Conservation (phyloP, 164 flowering plant species). For the Stephania yunnanensis region DNA sequence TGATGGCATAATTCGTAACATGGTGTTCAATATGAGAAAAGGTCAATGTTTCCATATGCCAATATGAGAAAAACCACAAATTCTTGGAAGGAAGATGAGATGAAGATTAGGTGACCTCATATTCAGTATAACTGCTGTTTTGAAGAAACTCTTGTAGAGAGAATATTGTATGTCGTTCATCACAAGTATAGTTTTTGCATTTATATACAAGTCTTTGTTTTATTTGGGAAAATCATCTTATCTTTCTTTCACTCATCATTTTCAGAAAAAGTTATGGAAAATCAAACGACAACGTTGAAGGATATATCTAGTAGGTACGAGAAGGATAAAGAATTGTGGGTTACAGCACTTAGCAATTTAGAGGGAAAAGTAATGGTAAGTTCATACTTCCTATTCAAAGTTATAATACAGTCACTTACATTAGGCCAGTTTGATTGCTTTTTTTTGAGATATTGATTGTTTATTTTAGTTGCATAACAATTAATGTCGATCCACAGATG, state of each 20-base stretch:
- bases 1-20: background rate
- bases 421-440: background rate
- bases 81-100: background rate
- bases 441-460: background rate
- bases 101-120: background rate
- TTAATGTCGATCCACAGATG: slow-evolving; percentile 27
- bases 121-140: background rate
- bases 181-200: background rate
- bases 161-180: background rate
- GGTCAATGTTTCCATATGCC: background rate
- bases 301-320: slow-evolving; percentile 50
- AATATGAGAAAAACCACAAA: background rate
- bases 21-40: background rate
- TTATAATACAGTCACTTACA: background rate
- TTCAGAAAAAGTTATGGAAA: slow-evolving; percentile 52
- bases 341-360: slow-evolving; percentile 36
- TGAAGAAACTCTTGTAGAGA: background rate
- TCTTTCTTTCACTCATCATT: slow-evolving; percentile 4
- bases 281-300: slow-evolving; percentile 48
- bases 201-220: background rate
- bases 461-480: background rate
- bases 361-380: slow-evolving; percentile 58
- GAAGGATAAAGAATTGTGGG: slow-evolving; percentile 52
- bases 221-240: background rate
- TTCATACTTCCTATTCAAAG: background rate